phyloP scores from a whole-genome alignment of 2,329 filamentous ascomycete species.

The Gnomoniopsis sp. region DNA sequence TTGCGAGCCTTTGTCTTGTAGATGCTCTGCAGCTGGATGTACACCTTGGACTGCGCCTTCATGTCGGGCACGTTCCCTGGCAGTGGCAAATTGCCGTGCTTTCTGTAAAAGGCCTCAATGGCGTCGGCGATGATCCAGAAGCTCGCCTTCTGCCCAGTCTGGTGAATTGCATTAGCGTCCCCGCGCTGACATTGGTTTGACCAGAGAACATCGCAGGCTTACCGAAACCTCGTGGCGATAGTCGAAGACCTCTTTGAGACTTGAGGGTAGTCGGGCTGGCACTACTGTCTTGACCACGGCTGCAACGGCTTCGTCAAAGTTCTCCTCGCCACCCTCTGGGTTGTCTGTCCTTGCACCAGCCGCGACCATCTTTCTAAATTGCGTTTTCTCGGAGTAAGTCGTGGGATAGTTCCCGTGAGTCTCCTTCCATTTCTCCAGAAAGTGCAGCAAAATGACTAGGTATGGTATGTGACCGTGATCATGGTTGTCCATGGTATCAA shows the following conservation, averaged over 20 bases:
- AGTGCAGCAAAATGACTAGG: constrained; percentile 76
- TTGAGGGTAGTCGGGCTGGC: constrained; percentile 61
- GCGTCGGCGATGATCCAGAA: constrained; percentile 92
- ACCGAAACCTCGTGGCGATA: constrained; percentile 51
- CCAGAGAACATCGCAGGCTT: constrained; percentile 41
- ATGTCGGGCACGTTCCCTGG: constrained; percentile 91
- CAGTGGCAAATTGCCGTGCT: constrained; percentile 72
- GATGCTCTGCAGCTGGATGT: constrained; percentile 85
- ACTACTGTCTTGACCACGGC: constrained; percentile 87
- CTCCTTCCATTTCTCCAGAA: constrained; percentile 76
- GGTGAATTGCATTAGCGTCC: constrained; percentile 17
- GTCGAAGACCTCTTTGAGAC: constrained; percentile 74
- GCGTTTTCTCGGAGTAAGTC: constrained; percentile 80
- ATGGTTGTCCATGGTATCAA: constrained; percentile 70
- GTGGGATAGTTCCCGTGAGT: constrained; percentile 66
- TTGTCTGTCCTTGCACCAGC: constrained; percentile 66
- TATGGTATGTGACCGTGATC: constrained; percentile 92
- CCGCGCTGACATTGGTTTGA: background rate
- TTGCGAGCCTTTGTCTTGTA: constrained; percentile 85
- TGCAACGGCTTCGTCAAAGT: constrained; percentile 87
- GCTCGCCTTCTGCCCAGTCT: constrained; percentile 46
- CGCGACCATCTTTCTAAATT: constrained; percentile 71
- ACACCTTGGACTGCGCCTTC: constrained; percentile 90
- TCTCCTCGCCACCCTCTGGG: constrained; percentile 87
- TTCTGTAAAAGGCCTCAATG: constrained; percentile 70